phyloP scores from a whole-genome alignment of 2,329 filamentous ascomycete species.

The Cytospora chrysosperma region DNA sequence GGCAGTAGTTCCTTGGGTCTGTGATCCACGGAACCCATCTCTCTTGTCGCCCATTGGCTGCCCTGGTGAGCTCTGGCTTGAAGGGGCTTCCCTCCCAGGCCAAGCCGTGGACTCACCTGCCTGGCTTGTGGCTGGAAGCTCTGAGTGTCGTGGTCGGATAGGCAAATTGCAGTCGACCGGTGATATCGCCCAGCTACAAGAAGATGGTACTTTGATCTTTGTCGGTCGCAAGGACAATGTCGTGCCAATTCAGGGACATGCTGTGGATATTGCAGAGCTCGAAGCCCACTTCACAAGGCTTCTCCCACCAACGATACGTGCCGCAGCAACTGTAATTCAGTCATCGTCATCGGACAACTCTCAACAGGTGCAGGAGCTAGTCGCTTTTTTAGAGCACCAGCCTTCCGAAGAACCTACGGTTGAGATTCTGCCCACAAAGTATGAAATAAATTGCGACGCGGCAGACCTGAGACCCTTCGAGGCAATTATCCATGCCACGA shows the following conservation, averaged over 20 bases:
- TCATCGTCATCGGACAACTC: background rate
- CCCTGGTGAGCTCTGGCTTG: conserved; percentile 40
- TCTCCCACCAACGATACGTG: conserved; percentile 33
- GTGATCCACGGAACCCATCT: conserved; percentile 33
- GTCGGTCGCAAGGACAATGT: conserved; percentile 32
- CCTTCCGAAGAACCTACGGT: conserved; percentile 29
- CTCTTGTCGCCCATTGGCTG: conserved; percentile 42
- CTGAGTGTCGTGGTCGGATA: conserved; percentile 32
- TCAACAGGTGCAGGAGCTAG: conserved; percentile 21
- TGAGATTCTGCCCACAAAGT: conserved; percentile 27
- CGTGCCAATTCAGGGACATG: conserved; percentile 37
- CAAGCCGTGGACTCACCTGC: conserved; percentile 31
- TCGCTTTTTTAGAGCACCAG: conserved; percentile 37
- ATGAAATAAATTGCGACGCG: conserved; percentile 23
- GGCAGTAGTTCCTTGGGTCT: conserved; percentile 35
- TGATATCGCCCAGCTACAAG: conserved; percentile 31
- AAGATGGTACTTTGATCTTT: conserved; percentile 31
- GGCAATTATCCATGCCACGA: conserved; percentile 20
- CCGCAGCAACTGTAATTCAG: conserved; percentile 31
- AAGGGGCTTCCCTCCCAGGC: conserved; percentile 35
- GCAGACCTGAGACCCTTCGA: conserved; percentile 27
- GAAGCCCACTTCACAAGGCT: conserved; percentile 38
- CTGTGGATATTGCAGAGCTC: conserved; percentile 40
- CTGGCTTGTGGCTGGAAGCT: conserved; percentile 38
- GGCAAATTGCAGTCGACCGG: conserved; percentile 31